phyloP scores from a whole-genome alignment of 1,284 basidiomycete species.

The Leccinum griseonigrum region DNA sequence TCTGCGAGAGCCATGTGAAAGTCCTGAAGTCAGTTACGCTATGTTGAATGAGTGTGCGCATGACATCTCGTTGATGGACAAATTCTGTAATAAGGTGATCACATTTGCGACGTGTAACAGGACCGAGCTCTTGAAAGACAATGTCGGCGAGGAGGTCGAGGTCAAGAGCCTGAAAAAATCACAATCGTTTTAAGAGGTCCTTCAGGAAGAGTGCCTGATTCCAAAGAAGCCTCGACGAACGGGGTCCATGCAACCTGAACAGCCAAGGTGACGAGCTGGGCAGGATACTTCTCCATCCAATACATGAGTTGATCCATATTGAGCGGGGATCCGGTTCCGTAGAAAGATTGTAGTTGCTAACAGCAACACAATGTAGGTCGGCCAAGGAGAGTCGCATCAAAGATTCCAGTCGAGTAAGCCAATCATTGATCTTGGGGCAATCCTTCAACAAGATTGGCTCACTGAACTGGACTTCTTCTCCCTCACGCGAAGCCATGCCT shows the following conservation, averaged over 20 bases:
- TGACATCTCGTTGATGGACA: slow-evolving; percentile 96
- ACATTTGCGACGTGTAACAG: slow-evolving; percentile 93
- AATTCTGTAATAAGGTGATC: slow-evolving; percentile 99
- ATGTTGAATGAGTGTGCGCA: slow-evolving; percentile 74
- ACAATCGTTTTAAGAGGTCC: slow-evolving; percentile 69
- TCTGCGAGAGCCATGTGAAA: slow-evolving; percentile 97
- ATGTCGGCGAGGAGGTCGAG: slow-evolving; percentile 94
- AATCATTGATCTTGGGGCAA: slow-evolving; percentile 98
- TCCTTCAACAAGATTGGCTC: slow-evolving; percentile 87
- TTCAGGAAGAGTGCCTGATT: slow-evolving; percentile 55
- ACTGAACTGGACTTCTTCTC: slow-evolving; percentile 87
- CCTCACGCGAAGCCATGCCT: slow-evolving; percentile 93
- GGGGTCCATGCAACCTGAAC: slow-evolving; percentile 94
- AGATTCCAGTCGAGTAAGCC: slow-evolving; percentile 90
- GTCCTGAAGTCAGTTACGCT: slow-evolving; percentile 63
- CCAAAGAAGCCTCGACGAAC: slow-evolving; percentile 79
- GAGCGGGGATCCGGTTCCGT: slow-evolving; percentile 60
- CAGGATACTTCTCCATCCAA: slow-evolving; percentile 94
- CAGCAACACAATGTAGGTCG: slow-evolving; percentile 73
- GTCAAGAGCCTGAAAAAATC: slow-evolving; percentile 79
- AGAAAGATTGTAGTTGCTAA: slow-evolving; percentile 79
- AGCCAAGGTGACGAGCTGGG: slow-evolving; percentile 93
- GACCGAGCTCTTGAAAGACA: slow-evolving; percentile 85
- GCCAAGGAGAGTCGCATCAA: slow-evolving; percentile 96
- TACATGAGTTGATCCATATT: slow-evolving; percentile 68